A percentile compares a stretch with the other conserved stretches of the same genome.
Conservation (phyloP, 2,329 filamentous ascomycete species). For the Sclerotinia minor region DNA sequence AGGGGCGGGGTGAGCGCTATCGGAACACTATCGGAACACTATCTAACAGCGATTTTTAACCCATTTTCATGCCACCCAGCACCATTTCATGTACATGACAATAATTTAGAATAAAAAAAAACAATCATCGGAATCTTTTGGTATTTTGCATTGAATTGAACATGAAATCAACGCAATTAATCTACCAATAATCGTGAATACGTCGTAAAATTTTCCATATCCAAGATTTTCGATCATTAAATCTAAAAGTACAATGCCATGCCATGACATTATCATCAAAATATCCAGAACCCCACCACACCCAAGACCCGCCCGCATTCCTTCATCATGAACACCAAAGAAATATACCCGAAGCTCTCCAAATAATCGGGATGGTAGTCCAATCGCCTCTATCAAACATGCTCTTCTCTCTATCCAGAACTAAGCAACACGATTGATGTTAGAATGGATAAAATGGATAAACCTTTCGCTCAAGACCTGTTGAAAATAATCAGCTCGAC, state of each 20-base stretch:
- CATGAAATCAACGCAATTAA: neutral
- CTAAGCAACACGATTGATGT: slow-evolving; percentile 17
- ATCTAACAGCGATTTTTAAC: neutral
- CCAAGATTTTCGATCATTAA: neutral
- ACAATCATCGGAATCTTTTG: neutral
- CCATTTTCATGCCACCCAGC: too few relatives aligned
- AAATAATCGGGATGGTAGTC: neutral
- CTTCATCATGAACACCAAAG: neutral
- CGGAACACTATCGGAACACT: neutral
- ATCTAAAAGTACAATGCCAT: slow-evolving; percentile 19
- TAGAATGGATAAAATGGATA: slow-evolving; percentile 17
- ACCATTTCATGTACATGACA: neutral
- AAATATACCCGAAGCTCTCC: neutral
- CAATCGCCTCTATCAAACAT: neutral
- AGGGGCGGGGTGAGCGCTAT: neutral
- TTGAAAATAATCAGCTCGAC: slow-evolving; percentile 23
- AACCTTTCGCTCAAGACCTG: slow-evolving; percentile 13
- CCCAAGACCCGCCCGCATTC: slow-evolving; percentile 7
- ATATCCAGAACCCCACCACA: slow-evolving; percentile 9
- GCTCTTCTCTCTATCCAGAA: slow-evolving; percentile 16
- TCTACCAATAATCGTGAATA: neutral
- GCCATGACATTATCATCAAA: slow-evolving; percentile 8
- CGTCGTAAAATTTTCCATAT: neutral
- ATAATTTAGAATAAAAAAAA: neutral
- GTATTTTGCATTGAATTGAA: accelerated